These are phyloP conservation scores for Yamagishiella unicocca DNA, from an alignment of 139 green algal species.

Conservation along the genomic window DNA sequence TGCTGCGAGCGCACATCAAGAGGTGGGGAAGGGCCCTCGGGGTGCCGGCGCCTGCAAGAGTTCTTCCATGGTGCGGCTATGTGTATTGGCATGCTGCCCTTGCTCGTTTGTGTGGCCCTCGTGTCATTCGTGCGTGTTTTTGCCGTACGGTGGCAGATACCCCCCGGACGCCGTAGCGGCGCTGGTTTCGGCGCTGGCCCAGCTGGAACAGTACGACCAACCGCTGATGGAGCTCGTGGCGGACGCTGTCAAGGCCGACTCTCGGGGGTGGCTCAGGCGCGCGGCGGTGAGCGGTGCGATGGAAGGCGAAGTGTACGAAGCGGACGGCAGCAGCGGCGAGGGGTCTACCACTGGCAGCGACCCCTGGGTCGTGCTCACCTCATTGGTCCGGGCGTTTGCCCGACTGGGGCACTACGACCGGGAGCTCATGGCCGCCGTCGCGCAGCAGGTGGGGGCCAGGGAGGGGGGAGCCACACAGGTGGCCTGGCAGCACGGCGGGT, in stretches of 20 bases:
- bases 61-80: too few species aligned
- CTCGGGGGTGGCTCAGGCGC: not conserved
- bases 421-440: not conserved
- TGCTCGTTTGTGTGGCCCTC: not conserved
- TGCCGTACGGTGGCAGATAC: not conserved
- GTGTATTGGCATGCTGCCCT: not conserved
- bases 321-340: not conserved
- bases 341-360: too few species aligned
- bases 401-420: constrained; percentile 29
- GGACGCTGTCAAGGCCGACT: not conserved
- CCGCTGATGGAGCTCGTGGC: not conserved
- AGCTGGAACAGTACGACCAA: not conserved
- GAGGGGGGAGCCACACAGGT: too few species aligned
- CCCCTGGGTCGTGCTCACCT: constrained; percentile 9
- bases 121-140: not conserved
- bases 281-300: not conserved
- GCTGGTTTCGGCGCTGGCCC: constrained; percentile 6
- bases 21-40: not conserved
- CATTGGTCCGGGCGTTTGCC: not conserved
- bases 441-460: not conserved
- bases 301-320: not conserved
- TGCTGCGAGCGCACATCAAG: constrained; percentile 10
- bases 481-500: too few species aligned
- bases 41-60: too few species aligned
- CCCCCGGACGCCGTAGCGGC: not conserved